Percentiles rank a stretch among this genome's conserved stretches.
Conservation (phyloP, 176 grass and related monocot species). For the Carex cristatella region DNA sequence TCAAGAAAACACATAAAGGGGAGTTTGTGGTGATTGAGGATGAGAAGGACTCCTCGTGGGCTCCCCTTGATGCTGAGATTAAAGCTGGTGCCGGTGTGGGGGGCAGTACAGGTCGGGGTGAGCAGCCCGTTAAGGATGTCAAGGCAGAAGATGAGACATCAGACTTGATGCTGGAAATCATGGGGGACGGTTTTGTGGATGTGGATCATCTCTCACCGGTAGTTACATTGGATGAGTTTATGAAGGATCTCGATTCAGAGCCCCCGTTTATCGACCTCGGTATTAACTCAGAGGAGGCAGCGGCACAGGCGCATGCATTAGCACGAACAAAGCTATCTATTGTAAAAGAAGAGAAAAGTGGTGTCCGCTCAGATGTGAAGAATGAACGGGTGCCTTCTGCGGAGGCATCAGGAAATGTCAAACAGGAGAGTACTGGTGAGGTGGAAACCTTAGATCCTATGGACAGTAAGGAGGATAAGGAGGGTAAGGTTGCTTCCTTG, state of each 20-base stretch:
- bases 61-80: constrained; percentile 37
- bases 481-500: constrained; percentile 28
- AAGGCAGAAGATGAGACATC: constrained; percentile 27
- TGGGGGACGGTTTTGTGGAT: constrained; percentile 60
- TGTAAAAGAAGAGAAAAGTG: constrained; percentile 14
- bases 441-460: background rate
- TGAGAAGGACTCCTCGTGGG: constrained; percentile 43
- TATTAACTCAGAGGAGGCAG: constrained; percentile 17
- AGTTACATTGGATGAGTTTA: constrained; percentile 45
- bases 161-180: constrained; percentile 45
- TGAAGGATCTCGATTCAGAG: constrained; percentile 56
- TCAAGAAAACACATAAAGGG: constrained; percentile 84
- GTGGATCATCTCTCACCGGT: constrained; percentile 41
- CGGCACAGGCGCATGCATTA: background rate
- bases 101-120: constrained; percentile 6
- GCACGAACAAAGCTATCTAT: constrained; percentile 3
- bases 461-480: background rate
- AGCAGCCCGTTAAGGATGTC: constrained; percentile 28
- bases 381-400: constrained; percentile 10
- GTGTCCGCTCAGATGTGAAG: background rate
- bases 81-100: constrained; percentile 22
- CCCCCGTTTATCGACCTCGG: constrained; percentile 39
- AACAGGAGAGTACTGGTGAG: background rate
- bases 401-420: constrained; percentile 4
- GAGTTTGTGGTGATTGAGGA: constrained; percentile 79